These are phyloP conservation scores for Juncus inflexus DNA, from an alignment of 176 grass and related monocot species.

Conservation along the genomic window DNA sequence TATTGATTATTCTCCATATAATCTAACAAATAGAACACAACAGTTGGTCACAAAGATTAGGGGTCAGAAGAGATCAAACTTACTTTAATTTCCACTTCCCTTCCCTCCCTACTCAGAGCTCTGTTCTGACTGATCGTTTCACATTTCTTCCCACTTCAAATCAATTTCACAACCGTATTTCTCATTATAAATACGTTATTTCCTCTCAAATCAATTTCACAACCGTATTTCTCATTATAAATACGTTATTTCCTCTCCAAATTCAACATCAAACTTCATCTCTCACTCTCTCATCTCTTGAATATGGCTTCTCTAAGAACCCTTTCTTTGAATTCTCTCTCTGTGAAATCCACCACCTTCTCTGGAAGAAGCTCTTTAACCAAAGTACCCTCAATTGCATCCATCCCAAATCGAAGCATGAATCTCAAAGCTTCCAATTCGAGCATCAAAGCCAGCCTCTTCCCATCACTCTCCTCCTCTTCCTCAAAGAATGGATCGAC, in stretches of 20 bases:
- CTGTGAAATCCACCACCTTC: slow-evolving; percentile 18
- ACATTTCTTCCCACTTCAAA: slow-evolving; percentile 1
- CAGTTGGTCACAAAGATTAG: slow-evolving; percentile 9
- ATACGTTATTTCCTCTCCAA: not conserved
- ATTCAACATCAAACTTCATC: not conserved
- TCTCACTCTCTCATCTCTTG: slow-evolving; percentile 1
- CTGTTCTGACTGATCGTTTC: not conserved
- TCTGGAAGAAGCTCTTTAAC: not conserved
- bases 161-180: not conserved
- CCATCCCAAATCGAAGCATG: not conserved
- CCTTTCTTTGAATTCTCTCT: not conserved
- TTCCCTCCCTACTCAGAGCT: not conserved
- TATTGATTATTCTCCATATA: no score
- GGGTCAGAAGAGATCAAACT: not conserved
- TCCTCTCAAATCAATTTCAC: not conserved
- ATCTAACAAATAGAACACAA: not conserved
- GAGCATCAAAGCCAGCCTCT: slow-evolving; percentile 6
- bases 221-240: not conserved
- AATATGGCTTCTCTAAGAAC: slow-evolving; percentile 19
- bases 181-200: not conserved
- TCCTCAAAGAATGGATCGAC: not conserved
- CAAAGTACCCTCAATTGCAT: slow-evolving; percentile 8
- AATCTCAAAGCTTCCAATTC: slow-evolving; percentile 9
- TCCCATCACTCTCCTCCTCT: slow-evolving; percentile 13
- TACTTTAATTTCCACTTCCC: not conserved